A percentile compares a stretch with the other conserved stretches of the same genome.
phyloP scores from a whole-genome alignment of 1,284 basidiomycete species.

The Boletus calvinii region DNA sequence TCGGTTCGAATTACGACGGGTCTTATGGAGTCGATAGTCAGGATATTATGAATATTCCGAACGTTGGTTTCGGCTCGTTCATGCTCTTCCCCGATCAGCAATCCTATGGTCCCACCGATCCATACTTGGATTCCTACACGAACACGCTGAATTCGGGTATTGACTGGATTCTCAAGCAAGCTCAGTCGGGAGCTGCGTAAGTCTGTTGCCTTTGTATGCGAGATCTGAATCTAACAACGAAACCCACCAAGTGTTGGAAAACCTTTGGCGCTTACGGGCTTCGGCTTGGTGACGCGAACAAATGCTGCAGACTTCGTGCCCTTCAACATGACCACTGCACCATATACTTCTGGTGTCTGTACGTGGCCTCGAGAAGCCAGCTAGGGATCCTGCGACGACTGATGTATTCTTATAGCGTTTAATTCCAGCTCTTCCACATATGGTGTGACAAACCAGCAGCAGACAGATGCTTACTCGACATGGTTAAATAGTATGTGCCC shows the following conservation, averaged over 20 bases:
- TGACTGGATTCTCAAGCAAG: conserved; percentile 56
- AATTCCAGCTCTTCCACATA: conserved; percentile 31
- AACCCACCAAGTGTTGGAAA: conserved; percentile 47
- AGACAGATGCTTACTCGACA: conserved; percentile 48
- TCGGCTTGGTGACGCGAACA: conserved; percentile 60
- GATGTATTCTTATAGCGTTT: conserved; percentile 11
- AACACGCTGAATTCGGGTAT: conserved; percentile 50
- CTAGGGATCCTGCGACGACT: background rate
- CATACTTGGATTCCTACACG: conserved; percentile 48
- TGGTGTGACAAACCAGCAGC: conserved; percentile 52
- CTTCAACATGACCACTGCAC: conserved; percentile 52
- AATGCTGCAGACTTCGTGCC: conserved; percentile 56
- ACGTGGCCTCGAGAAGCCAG: conserved; percentile 10
- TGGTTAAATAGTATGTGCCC: conserved; percentile 48
- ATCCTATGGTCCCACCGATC: conserved; percentile 46
- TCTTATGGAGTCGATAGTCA: conserved; percentile 64
- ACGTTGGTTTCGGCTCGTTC: conserved; percentile 58
- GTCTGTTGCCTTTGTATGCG: conserved; percentile 16
- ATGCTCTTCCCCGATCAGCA: conserved; percentile 69
- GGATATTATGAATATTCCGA: conserved; percentile 57
- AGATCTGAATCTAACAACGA: conserved; percentile 10
- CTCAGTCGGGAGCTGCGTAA: conserved; percentile 44
- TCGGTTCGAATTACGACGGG: conserved; percentile 57
- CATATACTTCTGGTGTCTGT: conserved; percentile 41
- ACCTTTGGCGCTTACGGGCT: conserved; percentile 52